A percentile compares a stretch with the other conserved stretches of the same genome.
Evolutionary conservation across 2,329 filamentous ascomycete species (phyloP).

Genomic region (Coniochaeta hoffmannii): DNA sequence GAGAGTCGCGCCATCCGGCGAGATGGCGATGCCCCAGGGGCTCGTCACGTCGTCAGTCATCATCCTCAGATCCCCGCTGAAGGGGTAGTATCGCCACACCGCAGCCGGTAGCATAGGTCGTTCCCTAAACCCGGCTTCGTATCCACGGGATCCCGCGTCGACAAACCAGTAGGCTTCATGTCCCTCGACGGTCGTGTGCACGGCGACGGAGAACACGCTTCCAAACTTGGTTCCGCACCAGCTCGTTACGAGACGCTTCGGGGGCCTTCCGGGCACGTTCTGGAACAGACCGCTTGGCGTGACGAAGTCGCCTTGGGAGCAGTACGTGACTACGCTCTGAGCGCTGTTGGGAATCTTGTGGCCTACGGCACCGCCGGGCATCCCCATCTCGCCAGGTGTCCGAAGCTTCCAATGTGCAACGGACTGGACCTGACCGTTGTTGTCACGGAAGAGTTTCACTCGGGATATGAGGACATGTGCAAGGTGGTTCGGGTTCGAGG

Average conservation of each 20-base stretch:
- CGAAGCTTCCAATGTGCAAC: constrained; percentile 33
- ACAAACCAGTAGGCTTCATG: constrained; percentile 37
- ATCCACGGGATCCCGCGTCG: constrained; percentile 32
- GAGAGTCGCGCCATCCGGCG: constrained; percentile 26
- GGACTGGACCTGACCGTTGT: constrained; percentile 18
- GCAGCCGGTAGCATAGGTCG: constrained; percentile 36
- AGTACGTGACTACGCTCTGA: constrained; percentile 28
- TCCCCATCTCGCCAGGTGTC: constrained; percentile 32
- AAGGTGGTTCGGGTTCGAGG: constrained; percentile 25
- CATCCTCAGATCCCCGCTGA: constrained; percentile 32
- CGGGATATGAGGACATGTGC: constrained; percentile 39
- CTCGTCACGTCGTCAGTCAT: constrained; percentile 38
- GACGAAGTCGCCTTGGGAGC: constrained; percentile 14
- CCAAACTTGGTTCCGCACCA: constrained; percentile 40
- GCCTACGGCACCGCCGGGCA: constrained; percentile 56
- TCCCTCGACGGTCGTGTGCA: constrained; percentile 20
- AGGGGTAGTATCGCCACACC: constrained; percentile 37
- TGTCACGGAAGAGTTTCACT: constrained; percentile 23
- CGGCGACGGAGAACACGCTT: constrained; percentile 34
- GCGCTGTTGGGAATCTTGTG: constrained; percentile 25
- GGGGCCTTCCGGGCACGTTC: constrained; percentile 24
- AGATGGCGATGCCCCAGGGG: constrained; percentile 33
- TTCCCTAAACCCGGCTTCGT: constrained; percentile 35
- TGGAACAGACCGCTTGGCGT: constrained; percentile 28
- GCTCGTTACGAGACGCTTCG: constrained; percentile 28